Evolutionary conservation across 352 stramenopile genomes (phyloP), one percentile per base, ranked within the genome.

Genomic region (Pythium phragmitis): DNA sequence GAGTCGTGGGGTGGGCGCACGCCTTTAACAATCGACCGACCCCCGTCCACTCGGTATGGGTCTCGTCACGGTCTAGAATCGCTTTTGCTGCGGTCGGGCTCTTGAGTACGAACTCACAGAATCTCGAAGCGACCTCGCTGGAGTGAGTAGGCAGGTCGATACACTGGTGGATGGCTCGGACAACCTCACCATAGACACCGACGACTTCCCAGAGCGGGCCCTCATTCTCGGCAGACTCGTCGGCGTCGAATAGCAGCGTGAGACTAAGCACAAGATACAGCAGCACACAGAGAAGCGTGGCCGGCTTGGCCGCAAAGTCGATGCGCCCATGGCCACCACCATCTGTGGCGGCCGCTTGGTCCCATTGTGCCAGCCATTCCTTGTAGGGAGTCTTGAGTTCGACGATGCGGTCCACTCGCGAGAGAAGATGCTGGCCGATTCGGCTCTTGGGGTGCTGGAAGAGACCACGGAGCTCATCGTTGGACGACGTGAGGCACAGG

Each of bases 361-460:
- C 63, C 48, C 48, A 64, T 16, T 37, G 54, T 16, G 54, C 47
- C 13, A 63, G 42, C 63, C 54, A 64, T 28, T 34, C 30, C 14
- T 53, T 36, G 49, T 56, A 60, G 4, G 50, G 39, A 4, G 46
- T 16, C 13, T 56, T 42, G 3, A 19, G 9, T 3, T 60, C 54
- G 36, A 69, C 49, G 21, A 68, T 63, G 7, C 53, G 51, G 28
- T 69, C 63, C 3, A 81, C 65, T 7, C 65, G 63, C 0, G 14
- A 48, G 1, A 60, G 30, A 16, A 82, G 30, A 8, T 58, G 49
- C 6, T 70, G 50, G 11, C 68, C 70, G 4, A 84, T 17, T 53
- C 76, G 78, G 46, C 69, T 82, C 52, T 89, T 91, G 2, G 74
- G 65, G 21, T 89, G 78, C 48, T 80, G 58, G 16, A 88, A 46